Percentiles rank a stretch among this genome's conserved stretches.
These are phyloP conservation scores for Penicillium egyptiacum DNA, from an alignment of 495 filamentous ascomycete species.

Conservation along the genomic window DNA sequence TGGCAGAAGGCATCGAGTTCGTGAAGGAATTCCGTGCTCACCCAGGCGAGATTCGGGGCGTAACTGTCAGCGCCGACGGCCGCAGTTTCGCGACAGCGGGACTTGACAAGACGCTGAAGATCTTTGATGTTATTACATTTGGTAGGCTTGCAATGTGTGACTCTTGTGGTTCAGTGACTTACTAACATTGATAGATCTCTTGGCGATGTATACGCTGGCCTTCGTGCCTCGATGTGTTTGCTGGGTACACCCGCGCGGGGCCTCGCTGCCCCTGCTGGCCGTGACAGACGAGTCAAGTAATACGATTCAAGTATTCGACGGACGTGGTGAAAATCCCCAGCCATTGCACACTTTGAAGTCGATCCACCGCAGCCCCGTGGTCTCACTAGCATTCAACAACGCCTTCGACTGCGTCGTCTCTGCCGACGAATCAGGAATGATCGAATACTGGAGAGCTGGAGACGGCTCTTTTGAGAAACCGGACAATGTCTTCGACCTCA, in stretches of 20 bases:
- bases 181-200: conserved; percentile 59
- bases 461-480: conserved; percentile 83
- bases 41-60: conserved; percentile 76
- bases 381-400: conserved; percentile 86
- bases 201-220: conserved; percentile 75
- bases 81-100: conserved; percentile 92
- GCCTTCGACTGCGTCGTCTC: conserved; percentile 87
- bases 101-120: conserved; percentile 82
- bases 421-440: conserved; percentile 85
- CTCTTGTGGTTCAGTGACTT: not conserved
- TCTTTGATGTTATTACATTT: conserved; percentile 96
- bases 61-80: conserved; percentile 83
- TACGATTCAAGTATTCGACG: conserved; percentile 80
- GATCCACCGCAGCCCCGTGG: conserved; percentile 76
- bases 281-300: conserved; percentile 79
- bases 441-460: conserved; percentile 89
- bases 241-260: conserved; percentile 89
- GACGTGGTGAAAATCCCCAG: conserved; percentile 72
- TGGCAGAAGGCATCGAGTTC: conserved; percentile 86
- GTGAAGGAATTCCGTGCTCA: conserved; percentile 97
- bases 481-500: conserved; percentile 84
- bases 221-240: conserved; percentile 77
- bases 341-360: conserved; percentile 72
- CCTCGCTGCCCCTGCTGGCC: conserved; percentile 81
- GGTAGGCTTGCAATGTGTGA: conserved; percentile 39